A percentile compares a stretch with the other conserved stretches of the same genome.
phyloP scores from a whole-genome alignment of 2,329 filamentous ascomycete genomes.

The Neurospora crassa region DNA sequence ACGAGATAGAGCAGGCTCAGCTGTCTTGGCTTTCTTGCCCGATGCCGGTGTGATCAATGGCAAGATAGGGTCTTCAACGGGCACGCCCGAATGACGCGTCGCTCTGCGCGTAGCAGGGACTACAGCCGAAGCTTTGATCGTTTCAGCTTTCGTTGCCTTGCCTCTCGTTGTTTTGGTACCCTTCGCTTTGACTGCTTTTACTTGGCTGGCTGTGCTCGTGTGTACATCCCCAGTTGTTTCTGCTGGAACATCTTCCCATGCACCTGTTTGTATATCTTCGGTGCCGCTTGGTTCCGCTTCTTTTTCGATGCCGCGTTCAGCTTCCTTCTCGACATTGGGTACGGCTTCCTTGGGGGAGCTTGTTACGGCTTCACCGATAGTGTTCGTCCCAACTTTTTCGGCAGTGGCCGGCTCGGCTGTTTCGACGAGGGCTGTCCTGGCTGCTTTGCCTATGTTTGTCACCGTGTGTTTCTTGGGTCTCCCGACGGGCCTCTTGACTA shows the following conservation, averaged over 20 bases:
- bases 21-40: constrained; percentile 49
- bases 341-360: neutral
- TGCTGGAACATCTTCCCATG: neutral
- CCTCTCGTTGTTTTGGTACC: neutral
- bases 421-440: neutral
- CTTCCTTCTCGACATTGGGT: neutral
- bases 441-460: neutral
- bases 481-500: neutral
- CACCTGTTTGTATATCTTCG: neutral
- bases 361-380: neutral
- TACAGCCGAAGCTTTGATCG: neutral
- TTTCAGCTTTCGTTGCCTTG: neutral
- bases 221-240: neutral
- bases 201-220: neutral
- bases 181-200: neutral
- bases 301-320: neutral
- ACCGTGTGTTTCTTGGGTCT: neutral
- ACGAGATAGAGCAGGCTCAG: constrained; percentile 37
- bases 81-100: constrained; percentile 35
- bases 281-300: neutral
- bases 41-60: constrained; percentile 26
- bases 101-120: constrained; percentile 26
- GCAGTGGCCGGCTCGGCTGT: neutral
- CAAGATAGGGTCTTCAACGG: constrained; percentile 23
- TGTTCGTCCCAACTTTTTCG: neutral